A percentile compares a stretch with the other conserved stretches of the same genome.
Conservation (phyloP, 148 eudicot species). For the Cornus kousa region DNA sequence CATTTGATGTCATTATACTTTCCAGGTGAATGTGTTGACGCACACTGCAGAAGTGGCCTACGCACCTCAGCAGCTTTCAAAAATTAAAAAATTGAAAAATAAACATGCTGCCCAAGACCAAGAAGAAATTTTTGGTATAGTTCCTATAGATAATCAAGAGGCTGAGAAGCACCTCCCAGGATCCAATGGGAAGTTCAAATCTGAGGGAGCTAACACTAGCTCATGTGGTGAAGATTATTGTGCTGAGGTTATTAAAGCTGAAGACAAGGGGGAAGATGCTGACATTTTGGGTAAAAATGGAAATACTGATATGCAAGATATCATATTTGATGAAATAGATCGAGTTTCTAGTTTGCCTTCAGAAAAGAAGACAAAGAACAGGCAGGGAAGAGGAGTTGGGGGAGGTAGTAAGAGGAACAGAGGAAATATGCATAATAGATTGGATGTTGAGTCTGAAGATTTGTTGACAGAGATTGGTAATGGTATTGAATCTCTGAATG, state of each 20-base stretch:
- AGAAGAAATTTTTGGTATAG: conserved; percentile 31
- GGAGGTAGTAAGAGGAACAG: not conserved
- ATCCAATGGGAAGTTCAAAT: conserved; percentile 5
- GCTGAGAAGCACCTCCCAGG: not conserved
- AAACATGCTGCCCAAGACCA: conserved; percentile 42
- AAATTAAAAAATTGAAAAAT: conserved; percentile 26
- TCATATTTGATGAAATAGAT: not conserved
- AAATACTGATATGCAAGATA: not conserved
- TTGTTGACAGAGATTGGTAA: not conserved
- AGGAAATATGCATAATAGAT: not conserved
- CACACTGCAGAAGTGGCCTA: conserved; percentile 53
- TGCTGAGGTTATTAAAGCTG: not conserved
- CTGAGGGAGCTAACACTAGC: not conserved
- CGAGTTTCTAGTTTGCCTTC: conserved; percentile 1
- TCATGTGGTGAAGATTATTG: not conserved
- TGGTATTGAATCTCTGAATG: conserved; percentile 6
- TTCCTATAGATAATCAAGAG: not conserved
- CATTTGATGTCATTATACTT: not conserved
- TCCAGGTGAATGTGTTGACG: conserved; percentile 64
- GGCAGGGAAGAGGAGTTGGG: not conserved
- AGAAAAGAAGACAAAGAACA: conserved; percentile 1
- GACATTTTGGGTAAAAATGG: not conserved
- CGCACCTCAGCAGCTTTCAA: not conserved
- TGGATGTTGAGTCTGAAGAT: not conserved
- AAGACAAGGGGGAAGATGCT: not conserved